Percentiles rank a stretch among this genome's conserved stretches.
Evolutionary conservation across 1,284 basidiomycete genomes (phyloP).

Genomic region (Trichosporon coremiiforme): DNA sequence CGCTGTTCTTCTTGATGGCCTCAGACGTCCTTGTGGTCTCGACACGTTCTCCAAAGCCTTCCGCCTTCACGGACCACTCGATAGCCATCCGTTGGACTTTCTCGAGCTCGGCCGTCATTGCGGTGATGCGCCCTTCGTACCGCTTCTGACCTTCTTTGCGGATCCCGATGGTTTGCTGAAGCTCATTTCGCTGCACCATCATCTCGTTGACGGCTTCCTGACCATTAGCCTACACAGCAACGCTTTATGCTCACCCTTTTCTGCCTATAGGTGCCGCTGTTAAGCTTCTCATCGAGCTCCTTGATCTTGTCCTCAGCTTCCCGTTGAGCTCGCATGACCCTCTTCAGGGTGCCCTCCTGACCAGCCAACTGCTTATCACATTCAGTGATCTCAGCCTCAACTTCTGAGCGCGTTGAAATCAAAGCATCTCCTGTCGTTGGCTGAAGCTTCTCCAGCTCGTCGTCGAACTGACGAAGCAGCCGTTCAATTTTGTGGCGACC

Average conservation of each 20-base stretch:
- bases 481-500: background rate
- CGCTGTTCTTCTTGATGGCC: slow-evolving; percentile 65
- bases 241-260: background rate
- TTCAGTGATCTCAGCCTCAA: background rate
- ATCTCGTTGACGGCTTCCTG: slow-evolving; percentile 18
- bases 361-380: slow-evolving; percentile 9
- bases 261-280: slow-evolving; percentile 49
- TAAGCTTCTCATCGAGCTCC: slow-evolving; percentile 74
- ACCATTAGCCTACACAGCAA: background rate
- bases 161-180: background rate
- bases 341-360: background rate
- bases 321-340: background rate
- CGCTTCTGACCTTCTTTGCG: background rate
- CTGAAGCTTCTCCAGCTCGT: slow-evolving; percentile 9
- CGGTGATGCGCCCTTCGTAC: background rate
- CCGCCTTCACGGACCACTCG: slow-evolving; percentile 25
- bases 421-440: slow-evolving; percentile 8
- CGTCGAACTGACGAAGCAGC: background rate
- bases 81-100: background rate
- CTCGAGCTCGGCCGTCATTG: background rate
- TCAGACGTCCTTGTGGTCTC: slow-evolving; percentile 63
- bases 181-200: background rate
- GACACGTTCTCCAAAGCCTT: slow-evolving; percentile 60
- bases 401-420: background rate
- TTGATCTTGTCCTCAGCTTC: slow-evolving; percentile 40